Base-by-base conservation (phyloP, 164 flowering plant genomes). In the Aristolochia californica region DNA sequence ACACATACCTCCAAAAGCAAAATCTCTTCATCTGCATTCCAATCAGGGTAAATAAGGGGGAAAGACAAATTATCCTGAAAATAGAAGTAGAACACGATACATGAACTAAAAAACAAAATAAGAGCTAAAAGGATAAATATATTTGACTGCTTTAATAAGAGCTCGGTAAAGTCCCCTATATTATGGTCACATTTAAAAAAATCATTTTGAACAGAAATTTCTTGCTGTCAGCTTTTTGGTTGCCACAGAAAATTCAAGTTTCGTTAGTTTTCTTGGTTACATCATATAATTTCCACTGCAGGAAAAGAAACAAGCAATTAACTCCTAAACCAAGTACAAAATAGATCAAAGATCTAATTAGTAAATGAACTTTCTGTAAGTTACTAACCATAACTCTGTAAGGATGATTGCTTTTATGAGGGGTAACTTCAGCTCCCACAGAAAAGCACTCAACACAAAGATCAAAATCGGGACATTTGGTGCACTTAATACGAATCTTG, bases 21-120 rank as follows among this genome's bases (percentile, higher is more conserved):
- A 47, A 81, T 87, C 71, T 94, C 99, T 70, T 94, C 99, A 75
- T 94, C 99, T 47, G 97, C 96, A 84, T 90, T 85, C 99, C 99
- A 94, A 64, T 94, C 95, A n/a, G 88, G 77, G 71, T 83, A 80
- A 62, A 94, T 69, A 25, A 94, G 83, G 13, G 97, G 99, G 66
- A 87, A 87, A 48, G 95, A 82, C 67, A 94, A 65, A 68, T 83
- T 87, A 64, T 94, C 99, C 99, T 94, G 84, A 53, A 55, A 38
- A 27, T 17, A 18, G 27, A 17, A 26, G 17, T 30, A 52, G 13
- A 52, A 21, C 40, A 47, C 15, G 20, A 47, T 47, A 17, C 48
- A n/a, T n/a, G n/a, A n/a, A n/a, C n/a, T n/a, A n/a, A n/a, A 2
- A 45, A 62, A 18, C 40, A 58, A 51, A 48, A 38, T 14, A 23